Conservation (phyloP, 116 monocot species). For the Cymodocea nodosa region DNA sequence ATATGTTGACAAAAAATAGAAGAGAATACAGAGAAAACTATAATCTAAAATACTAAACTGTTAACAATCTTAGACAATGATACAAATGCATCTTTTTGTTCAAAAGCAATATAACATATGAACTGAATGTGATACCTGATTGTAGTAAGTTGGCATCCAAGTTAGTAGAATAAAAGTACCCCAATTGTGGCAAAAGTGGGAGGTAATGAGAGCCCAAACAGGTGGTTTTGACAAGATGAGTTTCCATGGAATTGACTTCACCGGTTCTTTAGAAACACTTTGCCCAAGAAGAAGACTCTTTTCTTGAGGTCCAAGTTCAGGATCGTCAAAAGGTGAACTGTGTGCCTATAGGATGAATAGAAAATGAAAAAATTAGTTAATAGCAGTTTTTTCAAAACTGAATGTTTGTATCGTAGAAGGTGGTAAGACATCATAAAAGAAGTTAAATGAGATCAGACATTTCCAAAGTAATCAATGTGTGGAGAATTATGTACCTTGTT, state of each 20-base stretch:
- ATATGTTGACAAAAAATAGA: too few relatives aligned
- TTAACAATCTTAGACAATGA: too few relatives aligned
- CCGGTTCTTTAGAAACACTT: conserved; percentile 40
- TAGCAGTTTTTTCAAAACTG: neutral
- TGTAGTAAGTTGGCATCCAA: conserved; percentile 96
- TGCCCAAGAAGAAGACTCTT: conserved; percentile 40
- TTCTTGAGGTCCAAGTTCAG: conserved; percentile 45
- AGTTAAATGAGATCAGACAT: neutral
- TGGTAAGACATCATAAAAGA: neutral
- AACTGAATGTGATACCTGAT: conserved; percentile 35
- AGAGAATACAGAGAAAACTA: too few relatives aligned
- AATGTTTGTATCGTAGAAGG: neutral
- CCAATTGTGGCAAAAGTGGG: conserved; percentile 92
- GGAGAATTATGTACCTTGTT: conserved; percentile 37
- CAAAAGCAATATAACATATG: neutral
- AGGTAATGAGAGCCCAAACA: conserved; percentile 83
- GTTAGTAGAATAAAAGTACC: conserved; percentile 93
- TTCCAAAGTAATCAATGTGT: neutral
- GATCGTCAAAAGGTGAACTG: conserved; percentile 84
- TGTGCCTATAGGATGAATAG: conserved; percentile 30
- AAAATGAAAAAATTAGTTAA: neutral
- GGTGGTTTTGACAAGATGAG: conserved; percentile 69
- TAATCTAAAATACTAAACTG: too few relatives aligned
- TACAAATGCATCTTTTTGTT: neutral
- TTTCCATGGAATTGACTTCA: conserved; percentile 61